Percentiles rank a stretch among this genome's conserved stretches.
These are phyloP conservation scores for Herpomyces periplanetae DNA, from an alignment of 2,329 filamentous ascomycete species.

Conservation along the genomic window DNA sequence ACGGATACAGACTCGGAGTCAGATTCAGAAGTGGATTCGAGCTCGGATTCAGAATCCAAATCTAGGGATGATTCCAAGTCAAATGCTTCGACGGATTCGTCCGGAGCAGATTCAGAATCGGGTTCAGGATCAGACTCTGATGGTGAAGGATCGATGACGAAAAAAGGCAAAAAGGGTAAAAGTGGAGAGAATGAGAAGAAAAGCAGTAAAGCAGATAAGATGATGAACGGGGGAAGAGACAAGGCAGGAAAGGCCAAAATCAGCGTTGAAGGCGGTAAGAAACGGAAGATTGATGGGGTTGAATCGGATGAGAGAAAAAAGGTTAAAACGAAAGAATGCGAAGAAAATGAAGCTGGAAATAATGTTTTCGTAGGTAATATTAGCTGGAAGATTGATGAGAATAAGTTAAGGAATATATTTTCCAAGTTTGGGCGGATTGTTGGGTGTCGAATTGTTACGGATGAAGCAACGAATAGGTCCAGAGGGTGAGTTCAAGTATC, in stretches of 20 bases:
- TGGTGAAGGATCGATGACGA: constrained; percentile 3
- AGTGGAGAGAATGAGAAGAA: constrained; percentile 7
- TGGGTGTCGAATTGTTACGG: constrained; percentile 40
- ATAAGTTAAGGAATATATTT: constrained; percentile 41
- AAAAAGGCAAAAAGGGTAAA: constrained; percentile 5
- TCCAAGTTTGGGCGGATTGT: constrained; percentile 31
- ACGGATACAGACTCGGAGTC: constrained; percentile 1
- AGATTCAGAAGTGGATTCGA: constrained; percentile 4
- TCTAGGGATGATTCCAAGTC: constrained; percentile 3
- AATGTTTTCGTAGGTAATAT: constrained; percentile 71
- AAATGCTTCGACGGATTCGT: constrained; percentile 3
- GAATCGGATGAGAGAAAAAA: constrained; percentile 19
- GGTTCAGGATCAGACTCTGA: constrained; percentile 4
- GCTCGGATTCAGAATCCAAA: constrained; percentile 2
- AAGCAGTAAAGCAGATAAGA: too few relatives aligned
- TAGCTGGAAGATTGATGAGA: constrained; percentile 62
- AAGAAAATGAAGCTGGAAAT: constrained; percentile 10
- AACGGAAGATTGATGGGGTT: constrained; percentile 21
- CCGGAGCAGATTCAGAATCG: constrained; percentile 4
- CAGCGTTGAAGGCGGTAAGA: too few relatives aligned
- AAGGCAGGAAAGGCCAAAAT: too few relatives aligned
- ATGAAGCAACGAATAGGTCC: constrained; percentile 39
- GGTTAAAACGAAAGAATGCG: constrained; percentile 16
- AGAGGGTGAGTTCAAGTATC: constrained; percentile 18
- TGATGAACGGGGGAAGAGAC: too few relatives aligned